Evolutionary conservation across 441 rosid genomes (phyloP), one percentile per base, ranked within the genome.

Genomic region (Croton setiger): DNA sequence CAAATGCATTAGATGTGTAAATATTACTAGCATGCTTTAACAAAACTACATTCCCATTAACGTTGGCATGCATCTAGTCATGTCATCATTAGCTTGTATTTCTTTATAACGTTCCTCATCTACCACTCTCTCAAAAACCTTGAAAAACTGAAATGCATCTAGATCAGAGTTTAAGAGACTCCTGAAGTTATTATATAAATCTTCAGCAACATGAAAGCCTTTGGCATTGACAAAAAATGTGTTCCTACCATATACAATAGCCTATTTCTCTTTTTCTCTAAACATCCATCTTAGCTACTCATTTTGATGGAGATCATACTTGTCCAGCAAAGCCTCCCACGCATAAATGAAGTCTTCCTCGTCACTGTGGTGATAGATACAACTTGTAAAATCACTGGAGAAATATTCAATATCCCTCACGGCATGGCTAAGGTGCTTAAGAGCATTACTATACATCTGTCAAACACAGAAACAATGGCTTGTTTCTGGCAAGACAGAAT

Each of bases 371-470:
- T 63, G 64, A 68, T 10, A 74, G 20, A 68, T 45, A 47, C 76
- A 74, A 31, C 61, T 56, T 58, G 67, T 49, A n/a, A 74, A 74
- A 48, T 68, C 77, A 68, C 21, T 13, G 21, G 60, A 15, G 56
- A 74, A 68, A 13, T 47, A 13, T 56, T 63, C 47, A 12, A 20
- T n/a, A 45, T 43, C 43, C 53, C 49, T 63, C 41, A 56, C 1
- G 7, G 37, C 65, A 21, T 27, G 69, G 18, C 56, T 36, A 18
- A 68, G 68, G 49, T 74, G 68, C 27, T 69, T 73, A 3, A 64
- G 51, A 31, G 63, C 74, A 72, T 69, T 79, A 54, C 69, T 70
- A 5, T 60, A 62, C 44, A 72, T 72, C 60, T 72, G 82, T 56
- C 72, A 75, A 20, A 62, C 68, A 62, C 77, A 51, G 47, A 66